Conservation (phyloP, 129 eudicot species). For the Chrysanthemum lavandulifolium region DNA sequence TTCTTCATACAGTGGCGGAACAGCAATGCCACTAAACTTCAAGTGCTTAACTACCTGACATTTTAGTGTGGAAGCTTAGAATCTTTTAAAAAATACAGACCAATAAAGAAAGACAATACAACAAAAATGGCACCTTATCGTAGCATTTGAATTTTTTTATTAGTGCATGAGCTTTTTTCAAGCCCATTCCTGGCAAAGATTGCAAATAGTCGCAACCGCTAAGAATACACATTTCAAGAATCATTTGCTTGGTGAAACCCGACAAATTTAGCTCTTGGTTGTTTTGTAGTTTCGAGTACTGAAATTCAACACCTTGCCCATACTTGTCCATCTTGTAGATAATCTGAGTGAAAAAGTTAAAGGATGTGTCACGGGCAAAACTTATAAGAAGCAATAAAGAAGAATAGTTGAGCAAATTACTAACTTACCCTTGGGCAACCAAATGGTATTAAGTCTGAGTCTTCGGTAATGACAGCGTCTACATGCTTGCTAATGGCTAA, state of each 20-base stretch:
- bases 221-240: conserved; percentile 91
- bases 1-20: conserved; percentile 76
- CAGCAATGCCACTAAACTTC: conserved; percentile 55
- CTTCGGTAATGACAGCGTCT: conserved; percentile 97
- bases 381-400: conserved; percentile 5
- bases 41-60: conserved; percentile 90
- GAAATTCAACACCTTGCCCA: conserved; percentile 97
- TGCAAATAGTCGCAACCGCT: conserved; percentile 96
- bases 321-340: conserved; percentile 98
- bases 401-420: conserved; percentile 6
- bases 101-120: background rate
- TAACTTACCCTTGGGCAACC: conserved; percentile 91
- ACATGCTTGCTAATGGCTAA: conserved; percentile 81
- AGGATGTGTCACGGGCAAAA: conserved; percentile 8
- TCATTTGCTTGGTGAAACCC: conserved; percentile 82
- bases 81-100: background rate
- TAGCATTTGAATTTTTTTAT: conserved; percentile 70
- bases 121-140: conserved; percentile 48
- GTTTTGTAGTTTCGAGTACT: conserved; percentile 48
- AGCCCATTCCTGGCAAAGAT: conserved; percentile 97
- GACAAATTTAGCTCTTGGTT: conserved; percentile 67
- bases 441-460: conserved; percentile 90
- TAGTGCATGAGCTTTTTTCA: conserved; percentile 82
- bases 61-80: background rate
- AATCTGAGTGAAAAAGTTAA: conserved; percentile 40